A percentile compares a stretch with the other conserved stretches of the same genome.
These are phyloP conservation scores for Pseudogymnoascus sp. DNA, from an alignment of 2,329 filamentous ascomycete genomes.

Conservation along the genomic window DNA sequence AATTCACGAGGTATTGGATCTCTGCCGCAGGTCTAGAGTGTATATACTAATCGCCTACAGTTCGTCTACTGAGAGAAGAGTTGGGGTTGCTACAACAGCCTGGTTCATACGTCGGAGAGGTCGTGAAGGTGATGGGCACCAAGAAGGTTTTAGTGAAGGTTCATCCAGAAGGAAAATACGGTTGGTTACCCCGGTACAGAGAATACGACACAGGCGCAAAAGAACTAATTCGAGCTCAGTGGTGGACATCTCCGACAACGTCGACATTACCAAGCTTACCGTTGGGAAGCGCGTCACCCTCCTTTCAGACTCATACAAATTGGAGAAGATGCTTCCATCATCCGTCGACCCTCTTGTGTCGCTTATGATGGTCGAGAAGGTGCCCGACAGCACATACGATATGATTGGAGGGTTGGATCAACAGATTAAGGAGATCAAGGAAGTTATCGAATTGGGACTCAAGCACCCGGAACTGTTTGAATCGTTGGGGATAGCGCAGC, in stretches of 20 bases:
- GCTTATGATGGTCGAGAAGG: constrained; percentile 99
- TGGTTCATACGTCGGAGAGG: constrained; percentile 95
- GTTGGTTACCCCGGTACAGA: constrained; percentile 42
- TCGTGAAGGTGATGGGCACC: constrained; percentile 99
- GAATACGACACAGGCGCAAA: neutral
- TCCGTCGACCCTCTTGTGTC: constrained; percentile 97
- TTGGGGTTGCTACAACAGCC: constrained; percentile 93
- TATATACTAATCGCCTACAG: constrained; percentile 33
- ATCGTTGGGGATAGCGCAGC: constrained; percentile 96
- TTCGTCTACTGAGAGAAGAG: constrained; percentile 90
- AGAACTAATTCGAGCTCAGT: constrained; percentile 46
- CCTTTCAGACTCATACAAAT: constrained; percentile 94
- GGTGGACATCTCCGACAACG: constrained; percentile 88
- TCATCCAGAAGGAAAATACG: constrained; percentile 99
- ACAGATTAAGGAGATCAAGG: constrained; percentile 99
- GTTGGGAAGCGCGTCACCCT: constrained; percentile 96
- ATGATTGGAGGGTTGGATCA: constrained; percentile 99
- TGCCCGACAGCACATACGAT: constrained; percentile 98
- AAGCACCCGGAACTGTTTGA: constrained; percentile 99
- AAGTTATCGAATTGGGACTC: constrained; percentile 96
- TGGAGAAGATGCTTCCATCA: constrained; percentile 96
- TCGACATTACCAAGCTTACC: constrained; percentile 92
- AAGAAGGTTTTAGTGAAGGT: constrained; percentile 99
- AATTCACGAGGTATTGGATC: constrained; percentile 62
- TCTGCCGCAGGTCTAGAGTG: neutral